These are phyloP conservation scores for Euryodendron excelsum DNA, from an alignment of 148 eudicot genomes.

Conservation along the genomic window DNA sequence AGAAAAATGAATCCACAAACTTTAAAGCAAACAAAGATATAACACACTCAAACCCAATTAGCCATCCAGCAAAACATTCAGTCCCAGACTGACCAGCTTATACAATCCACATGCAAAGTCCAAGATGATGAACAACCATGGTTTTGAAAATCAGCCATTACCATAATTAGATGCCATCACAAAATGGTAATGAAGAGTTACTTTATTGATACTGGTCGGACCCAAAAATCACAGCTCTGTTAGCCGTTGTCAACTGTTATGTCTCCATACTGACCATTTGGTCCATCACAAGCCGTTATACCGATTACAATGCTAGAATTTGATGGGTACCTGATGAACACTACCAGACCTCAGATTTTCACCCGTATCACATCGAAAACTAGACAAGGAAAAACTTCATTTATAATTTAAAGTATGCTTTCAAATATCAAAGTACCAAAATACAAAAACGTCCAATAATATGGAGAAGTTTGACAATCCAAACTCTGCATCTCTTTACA, in stretches of 20 bases:
- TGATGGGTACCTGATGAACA: neutral
- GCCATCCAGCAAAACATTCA: too few relatives aligned
- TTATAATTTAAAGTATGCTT: neutral
- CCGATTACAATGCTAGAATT: neutral
- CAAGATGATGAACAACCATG: neutral
- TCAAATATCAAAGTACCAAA: too few relatives aligned
- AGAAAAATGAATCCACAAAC: neutral
- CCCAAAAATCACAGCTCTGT: neutral
- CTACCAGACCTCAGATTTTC: neutral
- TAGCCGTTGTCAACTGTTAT: neutral
- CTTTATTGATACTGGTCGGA: neutral
- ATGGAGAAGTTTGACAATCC: too few relatives aligned
- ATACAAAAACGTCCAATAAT: too few relatives aligned
- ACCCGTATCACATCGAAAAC: neutral
- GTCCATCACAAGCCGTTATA: neutral
- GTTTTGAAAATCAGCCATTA: neutral
- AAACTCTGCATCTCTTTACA: neutral
- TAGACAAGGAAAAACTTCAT: neutral
- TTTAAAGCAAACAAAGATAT: neutral
- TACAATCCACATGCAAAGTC: neutral
- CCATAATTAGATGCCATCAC: neutral
- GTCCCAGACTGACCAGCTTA: neutral
- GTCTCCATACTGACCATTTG: neutral
- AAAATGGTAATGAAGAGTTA: neutral
- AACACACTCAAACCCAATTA: neutral